These are phyloP conservation scores for Eutypa lata DNA, from an alignment of 2,329 filamentous ascomycete genomes.

Conservation along the genomic window DNA sequence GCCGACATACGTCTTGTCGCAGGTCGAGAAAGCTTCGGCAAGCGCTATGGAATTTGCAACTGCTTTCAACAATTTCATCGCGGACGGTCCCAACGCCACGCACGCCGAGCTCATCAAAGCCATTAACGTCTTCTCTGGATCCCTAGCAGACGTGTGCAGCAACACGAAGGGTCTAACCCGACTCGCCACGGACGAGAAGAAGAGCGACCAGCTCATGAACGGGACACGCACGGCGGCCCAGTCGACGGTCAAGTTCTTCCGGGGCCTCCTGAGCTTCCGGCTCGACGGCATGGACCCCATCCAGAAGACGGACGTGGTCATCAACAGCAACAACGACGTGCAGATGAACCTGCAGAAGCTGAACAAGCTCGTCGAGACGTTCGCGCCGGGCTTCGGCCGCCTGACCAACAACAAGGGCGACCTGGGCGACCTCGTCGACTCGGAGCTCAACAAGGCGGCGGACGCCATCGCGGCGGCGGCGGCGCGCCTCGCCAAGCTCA, in stretches of 20 bases:
- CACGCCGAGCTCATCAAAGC: constrained; percentile 91
- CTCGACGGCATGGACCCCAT: constrained; percentile 85
- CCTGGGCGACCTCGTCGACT: constrained; percentile 87
- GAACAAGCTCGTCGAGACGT: constrained; percentile 88
- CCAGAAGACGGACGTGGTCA: constrained; percentile 94
- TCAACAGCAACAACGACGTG: constrained; percentile 95
- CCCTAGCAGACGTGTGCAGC: constrained; percentile 88
- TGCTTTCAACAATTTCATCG: constrained; percentile 97
- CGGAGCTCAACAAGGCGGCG: constrained; percentile 87
- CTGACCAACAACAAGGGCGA: constrained; percentile 77
- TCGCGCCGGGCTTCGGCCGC: constrained; percentile 83
- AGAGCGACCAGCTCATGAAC: constrained; percentile 79
- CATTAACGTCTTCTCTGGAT: constrained; percentile 84
- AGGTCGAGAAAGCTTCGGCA: constrained; percentile 93
- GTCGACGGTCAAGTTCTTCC: constrained; percentile 92
- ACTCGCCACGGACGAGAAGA: constrained; percentile 93
- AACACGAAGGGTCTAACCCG: constrained; percentile 95
- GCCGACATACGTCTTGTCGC: constrained; percentile 88
- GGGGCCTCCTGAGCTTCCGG: constrained; percentile 87
- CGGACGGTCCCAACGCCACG: constrained; percentile 86
- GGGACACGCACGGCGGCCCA: constrained; percentile 81
- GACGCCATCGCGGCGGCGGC: constrained; percentile 93
- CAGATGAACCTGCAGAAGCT: constrained; percentile 90
- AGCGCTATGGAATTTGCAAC: constrained; percentile 97
- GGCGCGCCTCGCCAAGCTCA: constrained; percentile 83